A percentile compares a stretch with the other conserved stretches of the same genome.
Evolutionary conservation across 1,139 yeast genomes (phyloP).

Genomic region (Citeromyces hawaiiensis): DNA sequence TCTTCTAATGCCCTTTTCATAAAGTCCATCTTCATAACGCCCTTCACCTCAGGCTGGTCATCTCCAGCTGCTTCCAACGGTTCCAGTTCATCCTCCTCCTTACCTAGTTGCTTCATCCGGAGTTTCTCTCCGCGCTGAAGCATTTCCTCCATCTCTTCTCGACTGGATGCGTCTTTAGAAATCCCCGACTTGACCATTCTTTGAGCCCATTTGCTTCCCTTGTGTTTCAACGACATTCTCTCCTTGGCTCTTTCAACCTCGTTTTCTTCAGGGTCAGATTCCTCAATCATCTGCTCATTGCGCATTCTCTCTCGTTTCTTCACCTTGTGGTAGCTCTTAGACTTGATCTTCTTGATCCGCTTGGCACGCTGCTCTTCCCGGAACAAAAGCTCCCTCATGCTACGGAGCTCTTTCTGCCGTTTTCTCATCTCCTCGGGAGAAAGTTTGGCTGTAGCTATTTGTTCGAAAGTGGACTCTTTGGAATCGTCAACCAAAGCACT

Average conservation of each 20-base stretch:
- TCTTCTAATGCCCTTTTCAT: conserved; percentile 79
- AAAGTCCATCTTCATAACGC: conserved; percentile 87
- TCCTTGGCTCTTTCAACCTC: conserved; percentile 73
- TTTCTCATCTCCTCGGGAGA: conserved; percentile 69
- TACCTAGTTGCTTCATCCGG: conserved; percentile 62
- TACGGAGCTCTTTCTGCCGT: conserved; percentile 70
- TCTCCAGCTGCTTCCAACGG: conserved; percentile 37
- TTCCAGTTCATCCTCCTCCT: conserved; percentile 32
- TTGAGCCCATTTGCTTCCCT: conserved; percentile 85
- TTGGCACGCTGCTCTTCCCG: conserved; percentile 87
- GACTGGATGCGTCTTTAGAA: conserved; percentile 70
- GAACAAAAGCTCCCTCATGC: conserved; percentile 93
- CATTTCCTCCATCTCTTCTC: conserved; percentile 93
- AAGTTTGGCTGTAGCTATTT: conserved; percentile 71
- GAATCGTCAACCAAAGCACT: conserved; percentile 64
- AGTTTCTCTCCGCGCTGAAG: conserved; percentile 73
- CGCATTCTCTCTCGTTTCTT: conserved; percentile 74
- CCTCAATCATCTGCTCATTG: conserved; percentile 59
- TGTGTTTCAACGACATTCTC: conserved; percentile 85
- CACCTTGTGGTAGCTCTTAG: conserved; percentile 77
- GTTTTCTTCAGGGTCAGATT: conserved; percentile 49
- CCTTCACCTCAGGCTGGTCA: conserved; percentile 37
- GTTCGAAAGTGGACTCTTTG: conserved; percentile 68
- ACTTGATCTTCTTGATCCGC: conserved; percentile 86
- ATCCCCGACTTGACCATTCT: conserved; percentile 83